A percentile compares a stretch with the other conserved stretches of the same genome.
phyloP scores from a whole-genome alignment of 2,329 filamentous ascomycete genomes.

The Fusarium hainanense region DNA sequence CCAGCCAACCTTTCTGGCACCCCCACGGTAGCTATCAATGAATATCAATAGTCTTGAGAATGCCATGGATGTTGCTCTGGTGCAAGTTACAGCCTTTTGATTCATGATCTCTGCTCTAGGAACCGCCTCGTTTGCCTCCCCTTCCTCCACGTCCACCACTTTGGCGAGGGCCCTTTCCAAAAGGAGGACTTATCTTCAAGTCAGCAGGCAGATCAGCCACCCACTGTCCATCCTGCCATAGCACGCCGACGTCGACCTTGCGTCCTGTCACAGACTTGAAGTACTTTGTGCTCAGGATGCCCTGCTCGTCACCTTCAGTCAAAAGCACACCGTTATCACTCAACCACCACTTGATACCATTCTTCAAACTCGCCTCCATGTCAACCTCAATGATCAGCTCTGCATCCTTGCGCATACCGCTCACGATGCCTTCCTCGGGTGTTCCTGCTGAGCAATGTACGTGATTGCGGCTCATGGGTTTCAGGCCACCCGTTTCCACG shows the following conservation, averaged over 20 bases:
- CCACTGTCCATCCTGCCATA: slow-evolving; percentile 78
- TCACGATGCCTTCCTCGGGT: slow-evolving; percentile 71
- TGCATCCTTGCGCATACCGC: slow-evolving; percentile 82
- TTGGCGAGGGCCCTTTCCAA: slow-evolving; percentile 60
- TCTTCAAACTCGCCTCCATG: slow-evolving; percentile 71
- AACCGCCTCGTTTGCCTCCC: slow-evolving; percentile 31
- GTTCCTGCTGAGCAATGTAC: slow-evolving; percentile 88
- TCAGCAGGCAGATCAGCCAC: slow-evolving; percentile 73
- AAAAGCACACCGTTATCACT: slow-evolving; percentile 83
- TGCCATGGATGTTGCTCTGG: not conserved
- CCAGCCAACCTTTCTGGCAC: not conserved
- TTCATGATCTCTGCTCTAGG: slow-evolving; percentile 10
- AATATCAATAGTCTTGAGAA: not conserved
- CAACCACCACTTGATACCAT: slow-evolving; percentile 77
- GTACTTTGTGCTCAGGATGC: slow-evolving; percentile 72
- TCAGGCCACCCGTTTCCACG: slow-evolving; percentile 78
- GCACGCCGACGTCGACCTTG: slow-evolving; percentile 67
- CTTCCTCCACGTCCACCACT: slow-evolving; percentile 54
- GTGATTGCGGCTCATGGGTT: slow-evolving; percentile 85
- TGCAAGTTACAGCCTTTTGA: not conserved
- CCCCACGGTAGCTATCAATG: not conserved
- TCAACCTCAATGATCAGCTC: slow-evolving; percentile 84
- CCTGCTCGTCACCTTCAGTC: slow-evolving; percentile 68
- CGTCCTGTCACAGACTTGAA: slow-evolving; percentile 78
- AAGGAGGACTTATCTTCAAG: slow-evolving; percentile 61